These are phyloP conservation scores for Cercis canadensis DNA, from an alignment of 306 rosid species.

Conservation along the genomic window DNA sequence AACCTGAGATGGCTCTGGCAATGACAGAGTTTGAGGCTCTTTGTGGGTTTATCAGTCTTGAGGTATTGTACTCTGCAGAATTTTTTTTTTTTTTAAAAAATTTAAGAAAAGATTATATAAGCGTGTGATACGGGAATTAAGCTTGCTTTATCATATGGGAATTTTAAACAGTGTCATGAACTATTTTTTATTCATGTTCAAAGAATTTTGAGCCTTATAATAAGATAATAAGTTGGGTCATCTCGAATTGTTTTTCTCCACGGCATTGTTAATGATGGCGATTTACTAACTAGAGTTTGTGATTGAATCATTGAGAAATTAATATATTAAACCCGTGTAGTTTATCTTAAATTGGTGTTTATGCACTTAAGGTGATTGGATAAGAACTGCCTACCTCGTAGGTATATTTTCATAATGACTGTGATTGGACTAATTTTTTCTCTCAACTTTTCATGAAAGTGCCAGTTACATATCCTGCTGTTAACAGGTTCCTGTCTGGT, in stretches of 20 bases:
- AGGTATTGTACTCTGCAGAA: slow-evolving; percentile 45
- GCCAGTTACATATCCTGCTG: slow-evolving; percentile 13
- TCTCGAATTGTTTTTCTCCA: slow-evolving; percentile 15
- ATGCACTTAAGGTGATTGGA: slow-evolving; percentile 24
- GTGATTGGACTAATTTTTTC: slow-evolving; percentile 26
- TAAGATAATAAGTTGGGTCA: not conserved
- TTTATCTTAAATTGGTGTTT: slow-evolving; percentile 4
- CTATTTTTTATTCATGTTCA: slow-evolving; percentile 19
- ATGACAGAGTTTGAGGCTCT: slow-evolving; percentile 84
- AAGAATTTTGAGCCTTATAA: slow-evolving; percentile 22
- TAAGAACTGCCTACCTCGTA: slow-evolving; percentile 36
- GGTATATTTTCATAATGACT: slow-evolving; percentile 36
- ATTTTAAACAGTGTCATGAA: slow-evolving; percentile 10
- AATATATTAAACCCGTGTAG: slow-evolving; percentile 5
- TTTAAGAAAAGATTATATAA: not conserved
- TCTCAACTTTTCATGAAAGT: slow-evolving; percentile 23
- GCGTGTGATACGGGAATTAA: not conserved
- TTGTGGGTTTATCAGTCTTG: slow-evolving; percentile 79
- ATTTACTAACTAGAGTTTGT: slow-evolving; percentile 15
- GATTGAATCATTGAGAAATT: slow-evolving; percentile 3
- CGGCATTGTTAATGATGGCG: slow-evolving; percentile 3
- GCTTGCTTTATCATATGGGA: not conserved
- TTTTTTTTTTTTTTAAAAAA: slow-evolving; percentile 8
- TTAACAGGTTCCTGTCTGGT: slow-evolving; percentile 36
- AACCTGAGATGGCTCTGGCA: slow-evolving; percentile 98